A percentile compares a stretch with the other conserved stretches of the same genome.
phyloP scores from a whole-genome alignment of 1,284 basidiomycete species.

The Trichosporon sp. region DNA sequence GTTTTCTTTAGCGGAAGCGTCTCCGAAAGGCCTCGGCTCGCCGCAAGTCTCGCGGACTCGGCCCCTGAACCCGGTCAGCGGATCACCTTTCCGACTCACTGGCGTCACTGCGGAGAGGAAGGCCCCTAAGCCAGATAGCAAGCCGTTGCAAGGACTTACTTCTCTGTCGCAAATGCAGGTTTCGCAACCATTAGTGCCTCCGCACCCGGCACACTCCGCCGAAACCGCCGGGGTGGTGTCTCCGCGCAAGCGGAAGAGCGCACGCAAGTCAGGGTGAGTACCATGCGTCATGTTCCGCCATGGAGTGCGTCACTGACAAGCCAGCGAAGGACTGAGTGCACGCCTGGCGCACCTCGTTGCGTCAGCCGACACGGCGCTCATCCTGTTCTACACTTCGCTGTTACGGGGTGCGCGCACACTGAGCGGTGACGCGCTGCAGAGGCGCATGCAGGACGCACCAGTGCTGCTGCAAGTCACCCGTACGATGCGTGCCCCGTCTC shows the following conservation, averaged over 20 bases:
- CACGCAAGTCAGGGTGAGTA: slow-evolving; percentile 15
- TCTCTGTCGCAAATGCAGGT: slow-evolving; percentile 22
- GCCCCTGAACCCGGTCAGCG: slow-evolving; percentile 3
- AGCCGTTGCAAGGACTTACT: slow-evolving; percentile 16
- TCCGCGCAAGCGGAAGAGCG: slow-evolving; percentile 39
- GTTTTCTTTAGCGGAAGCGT: slow-evolving; percentile 1
- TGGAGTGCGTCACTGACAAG: not conserved
- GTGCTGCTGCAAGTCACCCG: slow-evolving; percentile 23
- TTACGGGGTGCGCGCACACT: slow-evolving; percentile 30
- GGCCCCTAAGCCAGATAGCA: not conserved
- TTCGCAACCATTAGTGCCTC: slow-evolving; percentile 17
- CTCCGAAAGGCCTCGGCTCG: not conserved
- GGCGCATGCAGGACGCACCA: slow-evolving; percentile 27
- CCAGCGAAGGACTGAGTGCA: not conserved
- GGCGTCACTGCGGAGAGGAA: not conserved
- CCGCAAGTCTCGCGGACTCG: not conserved
- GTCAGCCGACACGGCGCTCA: slow-evolving; percentile 36
- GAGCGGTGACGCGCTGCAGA: slow-evolving; percentile 21
- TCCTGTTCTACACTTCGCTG: slow-evolving; percentile 50
- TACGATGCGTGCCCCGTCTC: slow-evolving; percentile 30
- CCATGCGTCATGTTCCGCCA: not conserved
- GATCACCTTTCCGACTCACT: slow-evolving; percentile 24
- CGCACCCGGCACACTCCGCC: slow-evolving; percentile 31
- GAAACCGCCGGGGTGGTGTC: slow-evolving; percentile 44
- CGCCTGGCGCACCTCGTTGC: slow-evolving; percentile 34